Percentiles rank a stretch among this genome's conserved stretches.
Evolutionary conservation across 495 filamentous ascomycete genomes (phyloP).

Genomic region (Cryomyces minteri): DNA sequence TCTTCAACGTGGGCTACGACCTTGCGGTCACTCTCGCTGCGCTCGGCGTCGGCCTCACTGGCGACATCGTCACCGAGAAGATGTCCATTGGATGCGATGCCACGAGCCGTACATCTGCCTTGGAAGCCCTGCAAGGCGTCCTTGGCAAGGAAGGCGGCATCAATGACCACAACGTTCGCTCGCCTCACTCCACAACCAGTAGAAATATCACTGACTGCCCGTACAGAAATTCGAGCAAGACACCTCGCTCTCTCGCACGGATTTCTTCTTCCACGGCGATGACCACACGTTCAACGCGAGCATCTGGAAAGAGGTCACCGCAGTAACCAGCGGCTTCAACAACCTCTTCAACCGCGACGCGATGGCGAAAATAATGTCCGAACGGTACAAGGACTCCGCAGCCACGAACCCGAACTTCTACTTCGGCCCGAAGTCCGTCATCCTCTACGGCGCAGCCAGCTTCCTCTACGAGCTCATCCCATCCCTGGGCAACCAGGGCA

Average conservation of each 20-base stretch:
- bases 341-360: conserved; percentile 16
- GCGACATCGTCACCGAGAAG: conserved; percentile 22
- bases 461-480: conserved; percentile 27
- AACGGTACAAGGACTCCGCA: conserved; percentile 19
- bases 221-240: conserved; percentile 22
- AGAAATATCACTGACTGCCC: too few species aligned
- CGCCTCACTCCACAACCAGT: too few species aligned
- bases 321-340: conserved; percentile 15
- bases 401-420: conserved; percentile 21
- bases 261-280: conserved; percentile 23
- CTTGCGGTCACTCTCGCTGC: conserved; percentile 18
- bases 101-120: conserved; percentile 18
- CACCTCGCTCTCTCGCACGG: conserved; percentile 23
- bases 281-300: conserved; percentile 24
- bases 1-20: conserved; percentile 26
- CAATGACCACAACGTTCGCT: too few species aligned
- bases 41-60: conserved; percentile 17
- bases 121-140: too few species aligned
- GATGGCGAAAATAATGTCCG: conserved; percentile 17
- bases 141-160: too few species aligned
- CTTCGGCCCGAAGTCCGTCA: conserved; percentile 18
- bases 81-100: conserved; percentile 27
- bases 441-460: conserved; percentile 22
- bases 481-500: conserved; percentile 10
- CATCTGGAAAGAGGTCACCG: conserved; percentile 11